Evolutionary conservation across 2,329 filamentous ascomycete genomes (phyloP).

Genomic region (Mycosphaerella sp.): DNA sequence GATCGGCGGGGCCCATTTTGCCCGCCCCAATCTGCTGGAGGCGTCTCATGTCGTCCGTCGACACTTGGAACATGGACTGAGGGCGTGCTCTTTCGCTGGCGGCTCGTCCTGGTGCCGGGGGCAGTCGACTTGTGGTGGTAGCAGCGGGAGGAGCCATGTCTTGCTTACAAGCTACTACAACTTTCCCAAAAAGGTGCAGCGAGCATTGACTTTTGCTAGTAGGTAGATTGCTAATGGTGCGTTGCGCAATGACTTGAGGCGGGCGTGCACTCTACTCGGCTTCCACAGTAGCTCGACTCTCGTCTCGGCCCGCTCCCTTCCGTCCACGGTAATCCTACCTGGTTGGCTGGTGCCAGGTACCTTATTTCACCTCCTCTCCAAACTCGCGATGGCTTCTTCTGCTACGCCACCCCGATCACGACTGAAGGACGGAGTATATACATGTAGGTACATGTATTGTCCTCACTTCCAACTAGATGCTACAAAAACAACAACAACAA

Average conservation of each 20-base stretch:
- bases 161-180: background rate
- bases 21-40: constrained; percentile 18
- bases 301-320: too few species aligned
- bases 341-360: too few species aligned
- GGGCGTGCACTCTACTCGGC: background rate
- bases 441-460: too few species aligned
- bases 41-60: constrained; percentile 18
- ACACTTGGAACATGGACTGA: constrained; percentile 30
- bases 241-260: background rate
- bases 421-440: too few species aligned
- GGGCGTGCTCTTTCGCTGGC: constrained; percentile 22
- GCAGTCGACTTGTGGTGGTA: constrained; percentile 20
- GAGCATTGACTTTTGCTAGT: background rate
- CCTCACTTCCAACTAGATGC: too few species aligned
- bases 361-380: too few species aligned
- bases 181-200: background rate
- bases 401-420: too few species aligned
- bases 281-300: too few species aligned
- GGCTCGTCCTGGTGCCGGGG: constrained; percentile 20
- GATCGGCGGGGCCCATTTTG: constrained; percentile 4
- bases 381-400: too few species aligned
- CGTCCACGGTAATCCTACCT: too few species aligned
- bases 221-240: constrained; percentile 1
- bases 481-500: too few species aligned
- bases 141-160: constrained; percentile 6